Base-by-base conservation (phyloP, 2,329 filamentous ascomycete species). In the Botrytis byssoidea region DNA sequence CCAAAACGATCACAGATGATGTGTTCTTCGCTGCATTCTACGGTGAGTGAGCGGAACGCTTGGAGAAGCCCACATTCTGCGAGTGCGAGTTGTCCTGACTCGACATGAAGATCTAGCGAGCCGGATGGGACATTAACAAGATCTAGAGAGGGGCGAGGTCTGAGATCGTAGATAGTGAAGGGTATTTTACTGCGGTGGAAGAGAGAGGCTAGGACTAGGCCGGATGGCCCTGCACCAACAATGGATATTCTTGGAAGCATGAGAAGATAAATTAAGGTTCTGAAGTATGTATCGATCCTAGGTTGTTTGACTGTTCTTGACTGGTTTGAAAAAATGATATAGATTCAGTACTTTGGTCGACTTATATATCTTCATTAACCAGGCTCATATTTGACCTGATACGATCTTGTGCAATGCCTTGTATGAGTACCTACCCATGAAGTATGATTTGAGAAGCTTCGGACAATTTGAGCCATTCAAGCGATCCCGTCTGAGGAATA, bases 31-130 rank as follows among this genome's bases (percentile, higher is more conserved):
- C 81, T 81, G 75, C 85, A 85, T 5, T 84, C 83, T 46, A 82
- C 81, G 1, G 83, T 83, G n/a, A 84, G 77, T 46, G 81, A 76
- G 1, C 80, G 68, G 76, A 88, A 88, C 25, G 83, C 77, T 3
- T 84, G 82, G 73, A 79, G 84, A 22, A 88, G 79, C 0, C 84
- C 85, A 22, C 83, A 83, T 70, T 83, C 83, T 9, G 79, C 80
- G 12, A 88, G 77, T 0, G 85, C 86, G 4, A 81, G 78, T 8
- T 86, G 83, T 0, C 86, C 86, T 0, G 83, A 82, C 9, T 82
- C 77, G 1, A 82, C 79, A 76, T 88, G 86, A 1, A 89, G 81
- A 75, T 88, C 87, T 4, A 89, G 83, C 73, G 79, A 84, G 18
- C 86, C 86, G 4, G 79, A 81, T 3, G 81, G 81, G 4, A 76